phyloP scores from a whole-genome alignment of 1,284 basidiomycete genomes.

The Singerocomus rubriflavus region DNA sequence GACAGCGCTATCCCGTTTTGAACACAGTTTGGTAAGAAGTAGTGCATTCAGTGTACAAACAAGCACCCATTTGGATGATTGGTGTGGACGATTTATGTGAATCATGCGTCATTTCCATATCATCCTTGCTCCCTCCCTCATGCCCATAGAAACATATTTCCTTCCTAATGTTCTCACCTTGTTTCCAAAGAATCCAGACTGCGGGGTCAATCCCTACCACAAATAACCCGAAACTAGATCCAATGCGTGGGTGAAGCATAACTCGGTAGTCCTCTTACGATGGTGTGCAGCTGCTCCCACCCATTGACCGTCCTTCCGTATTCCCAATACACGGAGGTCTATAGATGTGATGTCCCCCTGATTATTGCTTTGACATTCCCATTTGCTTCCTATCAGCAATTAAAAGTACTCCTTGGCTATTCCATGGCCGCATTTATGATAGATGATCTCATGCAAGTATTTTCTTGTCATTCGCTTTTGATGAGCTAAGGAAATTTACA shows the following conservation, averaged over 20 bases:
- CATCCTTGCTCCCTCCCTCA: not conserved
- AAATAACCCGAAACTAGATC: not conserved
- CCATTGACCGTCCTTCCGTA: no score
- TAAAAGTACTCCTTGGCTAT: conserved; percentile 18
- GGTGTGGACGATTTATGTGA: no score
- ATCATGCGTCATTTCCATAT: no score
- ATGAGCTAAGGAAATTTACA: not conserved
- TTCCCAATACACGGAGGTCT: no score
- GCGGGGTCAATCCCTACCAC: conserved; percentile 13
- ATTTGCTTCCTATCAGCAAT: conserved; percentile 13
- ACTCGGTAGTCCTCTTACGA: no score
- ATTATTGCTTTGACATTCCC: conserved; percentile 11
- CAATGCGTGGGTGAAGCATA: no score
- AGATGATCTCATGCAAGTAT: not conserved
- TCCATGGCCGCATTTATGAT: not conserved
- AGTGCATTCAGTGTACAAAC: conserved; percentile 19
- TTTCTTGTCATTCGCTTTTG: conserved; percentile 12
- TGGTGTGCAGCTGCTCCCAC: no score
- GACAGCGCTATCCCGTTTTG: conserved; percentile 5
- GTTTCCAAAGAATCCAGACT: conserved; percentile 19
- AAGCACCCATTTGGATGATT: no score
- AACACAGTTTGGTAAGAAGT: conserved; percentile 9
- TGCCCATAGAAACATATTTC: conserved; percentile 6
- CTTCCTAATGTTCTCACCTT: conserved; percentile 17
- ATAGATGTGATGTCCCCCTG: not conserved